These are phyloP conservation scores for Pleurotus platypus DNA, from an alignment of 768 basidiomycete genomes.

Conservation along the genomic window DNA sequence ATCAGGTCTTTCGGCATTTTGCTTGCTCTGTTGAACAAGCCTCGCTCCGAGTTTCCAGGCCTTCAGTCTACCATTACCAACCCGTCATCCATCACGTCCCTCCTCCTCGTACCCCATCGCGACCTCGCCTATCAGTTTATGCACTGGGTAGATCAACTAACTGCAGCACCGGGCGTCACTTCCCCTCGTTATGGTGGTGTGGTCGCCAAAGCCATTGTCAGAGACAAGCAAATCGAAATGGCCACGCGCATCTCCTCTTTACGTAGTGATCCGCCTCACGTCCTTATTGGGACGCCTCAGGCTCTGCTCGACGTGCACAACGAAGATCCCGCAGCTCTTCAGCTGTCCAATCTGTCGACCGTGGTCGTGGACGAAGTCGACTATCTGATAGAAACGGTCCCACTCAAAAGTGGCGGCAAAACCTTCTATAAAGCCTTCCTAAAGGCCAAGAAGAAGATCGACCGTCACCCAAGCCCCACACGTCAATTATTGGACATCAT, in stretches of 20 bases:
- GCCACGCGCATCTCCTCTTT: constrained; percentile 35
- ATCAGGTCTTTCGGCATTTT: constrained; percentile 70
- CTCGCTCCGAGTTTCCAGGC: constrained; percentile 18
- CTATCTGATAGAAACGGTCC: constrained; percentile 57
- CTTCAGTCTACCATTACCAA: constrained; percentile 13
- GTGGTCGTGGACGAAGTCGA: constrained; percentile 79
- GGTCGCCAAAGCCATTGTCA: constrained; percentile 60
- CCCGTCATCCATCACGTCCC: constrained; percentile 39
- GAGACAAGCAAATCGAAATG: constrained; percentile 41
- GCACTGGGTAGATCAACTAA: constrained; percentile 61
- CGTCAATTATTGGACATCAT: constrained; percentile 57
- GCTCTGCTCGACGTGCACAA: constrained; percentile 57
- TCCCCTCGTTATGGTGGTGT: constrained; percentile 31
- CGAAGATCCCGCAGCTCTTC: constrained; percentile 38
- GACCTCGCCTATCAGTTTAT: constrained; percentile 67
- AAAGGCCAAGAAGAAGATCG: constrained; percentile 38
- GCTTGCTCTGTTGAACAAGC: constrained; percentile 61
- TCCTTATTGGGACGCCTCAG: constrained; percentile 72
- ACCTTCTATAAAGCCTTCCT: constrained; percentile 30
- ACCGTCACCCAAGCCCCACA: constrained; percentile 55
- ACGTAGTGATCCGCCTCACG: constrained; percentile 48
- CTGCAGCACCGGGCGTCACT: constrained; percentile 24
- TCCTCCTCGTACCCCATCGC: constrained; percentile 70
- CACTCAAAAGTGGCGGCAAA: constrained; percentile 35
- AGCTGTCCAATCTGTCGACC: constrained; percentile 43